phyloP scores from a whole-genome alignment of 2,329 filamentous ascomycete species.

The Lasiodiplodia theobromae region DNA sequence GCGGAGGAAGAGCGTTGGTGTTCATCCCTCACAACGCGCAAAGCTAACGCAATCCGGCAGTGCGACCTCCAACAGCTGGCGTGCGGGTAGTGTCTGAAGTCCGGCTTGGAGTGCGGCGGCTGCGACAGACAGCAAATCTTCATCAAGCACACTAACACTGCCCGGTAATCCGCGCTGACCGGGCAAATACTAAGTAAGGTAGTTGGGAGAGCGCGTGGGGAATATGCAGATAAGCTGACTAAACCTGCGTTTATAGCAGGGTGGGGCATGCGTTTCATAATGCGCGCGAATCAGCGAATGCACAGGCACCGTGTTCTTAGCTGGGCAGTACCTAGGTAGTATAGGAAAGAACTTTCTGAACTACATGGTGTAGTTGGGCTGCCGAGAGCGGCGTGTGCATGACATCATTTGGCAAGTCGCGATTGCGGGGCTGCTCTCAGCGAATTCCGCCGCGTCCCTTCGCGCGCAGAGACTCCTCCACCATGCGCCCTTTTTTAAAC shows the following conservation, averaged over 20 bases:
- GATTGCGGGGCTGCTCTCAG: slow-evolving; percentile 10
- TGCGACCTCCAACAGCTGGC: slow-evolving; percentile 68
- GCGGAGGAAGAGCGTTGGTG: slow-evolving; percentile 64
- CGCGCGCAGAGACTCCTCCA: background rate
- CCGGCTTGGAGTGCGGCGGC: slow-evolving; percentile 65
- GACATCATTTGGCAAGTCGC: slow-evolving; percentile 10
- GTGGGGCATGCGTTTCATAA: no score
- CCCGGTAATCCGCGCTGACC: background rate
- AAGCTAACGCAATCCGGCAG: slow-evolving; percentile 42
- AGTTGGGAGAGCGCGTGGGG: no score
- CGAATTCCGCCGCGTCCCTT: background rate
- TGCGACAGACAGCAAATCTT: slow-evolving; percentile 70
- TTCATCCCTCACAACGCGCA: background rate
- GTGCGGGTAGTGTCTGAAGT: slow-evolving; percentile 67
- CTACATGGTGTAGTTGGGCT: background rate
- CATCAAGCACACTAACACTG: slow-evolving; percentile 48
- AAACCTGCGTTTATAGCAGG: no score
- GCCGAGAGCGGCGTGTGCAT: background rate
- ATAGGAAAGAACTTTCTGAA: background rate
- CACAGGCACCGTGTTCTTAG: no score
- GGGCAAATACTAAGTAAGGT: no score
- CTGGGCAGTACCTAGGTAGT: no score
- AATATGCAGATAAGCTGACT: no score
- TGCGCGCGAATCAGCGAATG: no score
- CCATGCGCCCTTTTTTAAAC: slow-evolving; percentile 17